These are phyloP conservation scores for Raphanus hybrid DNA, from an alignment of 441 rosid genomes.

Conservation along the genomic window DNA sequence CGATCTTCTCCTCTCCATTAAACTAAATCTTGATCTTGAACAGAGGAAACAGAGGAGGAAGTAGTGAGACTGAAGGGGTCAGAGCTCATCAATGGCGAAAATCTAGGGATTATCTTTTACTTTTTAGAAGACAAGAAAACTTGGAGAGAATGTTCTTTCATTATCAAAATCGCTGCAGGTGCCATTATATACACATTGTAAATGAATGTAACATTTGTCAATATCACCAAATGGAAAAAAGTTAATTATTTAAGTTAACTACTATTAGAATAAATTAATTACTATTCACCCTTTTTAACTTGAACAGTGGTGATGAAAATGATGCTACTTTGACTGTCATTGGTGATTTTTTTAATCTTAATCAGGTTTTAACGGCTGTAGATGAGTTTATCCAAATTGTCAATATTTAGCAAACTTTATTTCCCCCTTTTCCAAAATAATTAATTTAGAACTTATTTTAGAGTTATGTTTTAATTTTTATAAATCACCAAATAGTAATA, in stretches of 20 bases:
- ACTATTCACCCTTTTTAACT: background rate
- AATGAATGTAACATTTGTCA: conserved; percentile 30
- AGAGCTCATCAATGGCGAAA: conserved; percentile 37
- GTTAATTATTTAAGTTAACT: background rate
- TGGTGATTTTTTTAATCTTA: background rate
- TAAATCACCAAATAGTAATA: background rate
- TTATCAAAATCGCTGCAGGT: conserved; percentile 23
- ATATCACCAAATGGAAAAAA: conserved; percentile 13
- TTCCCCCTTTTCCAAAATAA: background rate
- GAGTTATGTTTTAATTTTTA: background rate
- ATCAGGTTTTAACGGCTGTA: conserved; percentile 4
- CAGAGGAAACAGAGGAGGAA: conserved; percentile 18
- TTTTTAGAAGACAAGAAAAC: background rate
- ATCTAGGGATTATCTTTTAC: conserved; percentile 18
- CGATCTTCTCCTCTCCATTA: conserved; percentile 46
- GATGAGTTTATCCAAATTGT: conserved; percentile 3
- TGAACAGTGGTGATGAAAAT: background rate
- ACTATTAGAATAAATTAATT: background rate
- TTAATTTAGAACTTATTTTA: conserved; percentile 27
- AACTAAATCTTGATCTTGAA: conserved; percentile 30
- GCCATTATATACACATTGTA: conserved; percentile 16
- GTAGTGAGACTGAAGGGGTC: background rate
- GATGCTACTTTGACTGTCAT: background rate
- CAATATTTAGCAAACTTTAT: background rate
- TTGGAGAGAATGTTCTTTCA: conserved; percentile 32